Conservation (phyloP, 2,329 filamentous ascomycete species). For the Alternaria triticimaculans region DNA sequence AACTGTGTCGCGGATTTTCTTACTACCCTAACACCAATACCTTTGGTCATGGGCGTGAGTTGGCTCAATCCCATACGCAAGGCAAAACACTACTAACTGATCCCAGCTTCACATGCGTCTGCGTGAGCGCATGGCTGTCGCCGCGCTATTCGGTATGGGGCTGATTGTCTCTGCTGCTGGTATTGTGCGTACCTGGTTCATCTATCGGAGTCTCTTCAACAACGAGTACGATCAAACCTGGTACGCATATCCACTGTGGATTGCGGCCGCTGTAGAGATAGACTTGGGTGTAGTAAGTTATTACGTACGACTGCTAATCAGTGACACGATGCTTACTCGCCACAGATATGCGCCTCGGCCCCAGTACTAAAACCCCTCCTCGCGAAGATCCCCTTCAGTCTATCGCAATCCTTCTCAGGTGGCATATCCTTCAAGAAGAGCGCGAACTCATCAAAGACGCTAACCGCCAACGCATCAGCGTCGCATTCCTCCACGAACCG, state of each 20-base stretch:
- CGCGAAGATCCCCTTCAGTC: slow-evolving; percentile 32
- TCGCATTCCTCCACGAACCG: slow-evolving; percentile 17
- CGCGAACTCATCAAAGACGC: slow-evolving; percentile 5
- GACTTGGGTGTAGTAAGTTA: slow-evolving; percentile 54
- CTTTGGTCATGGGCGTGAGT: slow-evolving; percentile 48
- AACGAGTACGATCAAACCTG: slow-evolving; percentile 54
- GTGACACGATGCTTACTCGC: neutral
- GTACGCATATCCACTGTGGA: slow-evolving; percentile 56
- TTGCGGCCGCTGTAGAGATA: slow-evolving; percentile 55
- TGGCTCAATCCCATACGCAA: neutral
- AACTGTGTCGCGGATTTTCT: slow-evolving; percentile 53
- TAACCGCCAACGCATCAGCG: slow-evolving; percentile 11
- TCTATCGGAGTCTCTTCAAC: slow-evolving; percentile 50
- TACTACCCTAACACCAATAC: slow-evolving; percentile 53
- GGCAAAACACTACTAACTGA: neutral
- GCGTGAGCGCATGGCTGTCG: slow-evolving; percentile 49
- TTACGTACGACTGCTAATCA: neutral
- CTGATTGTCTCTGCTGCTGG: slow-evolving; percentile 53
- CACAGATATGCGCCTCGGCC: slow-evolving; percentile 39
- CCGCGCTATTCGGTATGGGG: slow-evolving; percentile 50
- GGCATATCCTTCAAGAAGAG: slow-evolving; percentile 20
- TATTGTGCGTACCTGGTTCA: slow-evolving; percentile 53
- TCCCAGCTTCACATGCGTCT: slow-evolving; percentile 50
- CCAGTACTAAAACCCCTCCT: slow-evolving; percentile 42
- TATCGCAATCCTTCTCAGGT: slow-evolving; percentile 23